Conservation (phyloP, 352 stramenopile genomes). For the Phytophthora crassamura region DNA sequence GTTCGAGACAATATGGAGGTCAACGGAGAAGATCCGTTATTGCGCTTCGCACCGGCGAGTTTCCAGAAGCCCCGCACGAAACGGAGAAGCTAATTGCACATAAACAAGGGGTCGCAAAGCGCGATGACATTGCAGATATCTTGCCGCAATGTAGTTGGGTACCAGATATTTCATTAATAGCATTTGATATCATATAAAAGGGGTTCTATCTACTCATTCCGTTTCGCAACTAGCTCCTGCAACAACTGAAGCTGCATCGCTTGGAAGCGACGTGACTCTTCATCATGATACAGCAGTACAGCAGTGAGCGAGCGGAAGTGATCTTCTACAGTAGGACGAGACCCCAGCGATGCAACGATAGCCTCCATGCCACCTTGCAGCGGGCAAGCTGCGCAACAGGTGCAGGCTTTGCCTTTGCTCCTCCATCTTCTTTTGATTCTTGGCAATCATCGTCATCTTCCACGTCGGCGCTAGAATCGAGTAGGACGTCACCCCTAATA, state of each 20-base stretch:
- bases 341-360: background rate
- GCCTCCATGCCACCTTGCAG: conserved; percentile 5
- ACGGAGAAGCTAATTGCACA: background rate
- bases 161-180: no score
- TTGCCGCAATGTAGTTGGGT: background rate
- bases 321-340: background rate
- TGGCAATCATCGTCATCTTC: conserved; percentile 4
- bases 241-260: conserved; percentile 5
- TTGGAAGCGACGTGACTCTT: conserved; percentile 4
- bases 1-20: background rate
- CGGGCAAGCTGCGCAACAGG: conserved; percentile 5
- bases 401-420: background rate
- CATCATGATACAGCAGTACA: background rate
- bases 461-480: background rate
- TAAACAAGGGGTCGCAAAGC: conserved; percentile 12
- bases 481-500: conserved; percentile 7
- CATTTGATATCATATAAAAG: no score
- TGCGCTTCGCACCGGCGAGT: background rate
- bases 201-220: background rate
- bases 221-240: background rate
- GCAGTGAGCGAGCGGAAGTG: background rate
- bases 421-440: background rate
- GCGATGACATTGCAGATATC: conserved; percentile 9
- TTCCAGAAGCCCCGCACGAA: background rate
- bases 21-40: background rate